Percentiles rank a stretch among this genome's conserved stretches.
Evolutionary conservation across 1,284 basidiomycete species (phyloP).

Genomic region (Porodaedalea pini): DNA sequence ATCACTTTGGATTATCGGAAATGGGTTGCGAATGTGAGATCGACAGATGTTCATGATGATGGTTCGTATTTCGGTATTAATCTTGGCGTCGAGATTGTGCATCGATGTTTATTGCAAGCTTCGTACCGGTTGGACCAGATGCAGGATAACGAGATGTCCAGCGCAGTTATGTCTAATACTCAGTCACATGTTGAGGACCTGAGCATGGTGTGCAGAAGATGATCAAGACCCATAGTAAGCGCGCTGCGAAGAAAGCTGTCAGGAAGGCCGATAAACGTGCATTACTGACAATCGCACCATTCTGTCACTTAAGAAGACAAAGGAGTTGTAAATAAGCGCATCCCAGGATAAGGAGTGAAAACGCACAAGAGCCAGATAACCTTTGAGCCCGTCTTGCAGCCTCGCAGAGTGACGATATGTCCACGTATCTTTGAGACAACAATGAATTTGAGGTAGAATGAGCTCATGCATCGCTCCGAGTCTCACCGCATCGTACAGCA

Average conservation of each 20-base stretch:
- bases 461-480: neutral
- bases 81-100: constrained; percentile 19
- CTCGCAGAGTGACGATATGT: constrained; percentile 79
- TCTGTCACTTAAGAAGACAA: constrained; percentile 37
- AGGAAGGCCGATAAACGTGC: neutral
- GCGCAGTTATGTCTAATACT: constrained; percentile 6
- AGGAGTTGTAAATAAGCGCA: neutral
- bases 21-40: neutral
- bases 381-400: constrained; percentile 82
- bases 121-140: constrained; percentile 17
- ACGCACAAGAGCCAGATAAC: constrained; percentile 85
- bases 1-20: constrained; percentile 1
- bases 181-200: neutral
- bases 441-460: neutral
- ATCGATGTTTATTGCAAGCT: constrained; percentile 17
- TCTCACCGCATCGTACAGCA: constrained; percentile 64
- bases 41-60: constrained; percentile 12
- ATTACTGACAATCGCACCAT: constrained; percentile 37
- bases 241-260: constrained; percentile 6
- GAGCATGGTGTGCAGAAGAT: neutral
- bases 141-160: constrained; percentile 17
- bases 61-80: constrained; percentile 9
- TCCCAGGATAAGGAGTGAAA: neutral
- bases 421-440: constrained; percentile 49
- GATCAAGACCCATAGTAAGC: constrained; percentile 19